These are phyloP conservation scores for Suhomyces sp. DNA, from an alignment of 805 yeast genomes.

Conservation along the genomic window DNA sequence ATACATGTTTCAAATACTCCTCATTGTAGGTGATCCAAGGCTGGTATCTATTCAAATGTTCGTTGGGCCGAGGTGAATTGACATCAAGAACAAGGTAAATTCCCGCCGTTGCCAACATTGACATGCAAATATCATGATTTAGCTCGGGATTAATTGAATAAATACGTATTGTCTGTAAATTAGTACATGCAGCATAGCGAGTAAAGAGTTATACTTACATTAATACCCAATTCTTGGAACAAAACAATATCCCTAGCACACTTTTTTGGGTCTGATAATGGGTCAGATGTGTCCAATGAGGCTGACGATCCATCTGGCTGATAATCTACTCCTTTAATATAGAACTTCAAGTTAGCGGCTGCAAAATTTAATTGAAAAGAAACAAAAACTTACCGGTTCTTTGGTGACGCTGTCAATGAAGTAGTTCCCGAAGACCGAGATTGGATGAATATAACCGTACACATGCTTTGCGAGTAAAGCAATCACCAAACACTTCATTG, in stretches of 20 bases:
- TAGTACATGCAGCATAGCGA: slow-evolving; percentile 9
- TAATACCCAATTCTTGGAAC: slow-evolving; percentile 81
- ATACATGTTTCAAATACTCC: slow-evolving; percentile 70
- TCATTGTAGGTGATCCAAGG: slow-evolving; percentile 87
- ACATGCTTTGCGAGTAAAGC: neutral
- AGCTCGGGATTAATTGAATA: slow-evolving; percentile 82
- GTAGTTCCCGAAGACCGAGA: slow-evolving; percentile 63
- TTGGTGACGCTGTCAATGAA: slow-evolving; percentile 74
- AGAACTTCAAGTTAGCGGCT: slow-evolving; percentile 47
- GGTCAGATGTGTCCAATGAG: slow-evolving; percentile 56
- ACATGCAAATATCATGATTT: slow-evolving; percentile 88
- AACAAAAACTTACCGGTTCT: slow-evolving; percentile 53
- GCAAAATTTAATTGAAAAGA: neutral
- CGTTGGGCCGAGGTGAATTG: slow-evolving; percentile 76
- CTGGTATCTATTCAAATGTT: slow-evolving; percentile 83
- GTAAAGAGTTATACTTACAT: slow-evolving; percentile 33
- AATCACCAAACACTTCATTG: neutral
- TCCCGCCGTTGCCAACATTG: slow-evolving; percentile 85
- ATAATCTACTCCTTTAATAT: slow-evolving; percentile 84
- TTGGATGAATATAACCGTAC: slow-evolving; percentile 51
- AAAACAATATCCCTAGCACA: slow-evolving; percentile 82
- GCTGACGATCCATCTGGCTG: slow-evolving; percentile 96
- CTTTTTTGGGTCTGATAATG: slow-evolving; percentile 63
- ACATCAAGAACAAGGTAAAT: slow-evolving; percentile 90
- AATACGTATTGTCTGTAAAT: slow-evolving; percentile 64